phyloP scores from a whole-genome alignment of 345 rosid species.

The Ricinus communis region DNA sequence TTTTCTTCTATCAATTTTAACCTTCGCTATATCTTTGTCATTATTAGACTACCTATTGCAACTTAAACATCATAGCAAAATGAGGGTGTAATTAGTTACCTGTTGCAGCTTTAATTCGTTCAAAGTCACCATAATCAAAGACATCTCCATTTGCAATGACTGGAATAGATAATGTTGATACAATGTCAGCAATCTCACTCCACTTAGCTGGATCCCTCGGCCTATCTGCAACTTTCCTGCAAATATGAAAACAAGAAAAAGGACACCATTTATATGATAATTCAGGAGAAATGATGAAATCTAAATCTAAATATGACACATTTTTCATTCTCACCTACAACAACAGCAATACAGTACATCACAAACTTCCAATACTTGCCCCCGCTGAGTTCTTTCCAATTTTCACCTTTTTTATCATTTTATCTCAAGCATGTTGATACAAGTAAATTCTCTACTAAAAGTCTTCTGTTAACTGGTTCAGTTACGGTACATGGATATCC shows the following conservation, averaged over 20 bases:
- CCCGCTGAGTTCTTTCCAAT: not conserved
- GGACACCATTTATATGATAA: constrained; percentile 12
- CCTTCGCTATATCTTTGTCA: too few relatives aligned
- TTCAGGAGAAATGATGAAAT: not conserved
- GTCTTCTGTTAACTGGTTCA: not conserved
- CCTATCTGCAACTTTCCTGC: constrained; percentile 78
- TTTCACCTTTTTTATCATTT: not conserved
- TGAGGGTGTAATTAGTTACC: constrained; percentile 40
- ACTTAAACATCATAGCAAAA: not conserved
- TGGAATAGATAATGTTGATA: constrained; percentile 79
- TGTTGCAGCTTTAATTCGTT: constrained; percentile 65
- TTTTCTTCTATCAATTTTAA: not conserved
- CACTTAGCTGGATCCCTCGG: constrained; percentile 97
- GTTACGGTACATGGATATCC: not conserved
- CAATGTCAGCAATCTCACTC: constrained; percentile 82
- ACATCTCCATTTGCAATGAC: constrained; percentile 96
- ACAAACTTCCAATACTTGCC: not conserved
- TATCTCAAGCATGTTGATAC: not conserved
- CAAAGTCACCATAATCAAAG: constrained; percentile 71
- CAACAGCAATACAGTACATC: not conserved
- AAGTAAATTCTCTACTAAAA: not conserved
- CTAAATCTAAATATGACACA: not conserved
- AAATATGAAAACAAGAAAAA: constrained; percentile 24
- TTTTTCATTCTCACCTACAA: not conserved
- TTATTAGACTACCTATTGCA: too few relatives aligned